Evolutionary conservation across 495 filamentous ascomycete genomes (phyloP).

Genomic region (Stereocaulon alpinum): DNA sequence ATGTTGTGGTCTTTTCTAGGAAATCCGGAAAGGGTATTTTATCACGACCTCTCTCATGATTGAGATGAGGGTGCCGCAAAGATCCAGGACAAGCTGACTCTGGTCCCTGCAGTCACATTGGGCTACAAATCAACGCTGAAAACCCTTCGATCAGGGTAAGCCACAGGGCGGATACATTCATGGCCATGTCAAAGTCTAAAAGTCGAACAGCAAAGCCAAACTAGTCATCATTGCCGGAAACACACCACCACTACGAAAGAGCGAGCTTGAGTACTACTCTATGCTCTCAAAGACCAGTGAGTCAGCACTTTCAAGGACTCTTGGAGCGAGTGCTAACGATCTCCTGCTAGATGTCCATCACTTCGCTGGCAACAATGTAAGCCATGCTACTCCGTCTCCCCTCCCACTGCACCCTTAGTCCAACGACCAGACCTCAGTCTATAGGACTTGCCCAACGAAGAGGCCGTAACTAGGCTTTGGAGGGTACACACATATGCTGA

Average conservation of each 20-base stretch:
- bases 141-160: slow-evolving; percentile 59
- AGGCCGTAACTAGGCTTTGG: slow-evolving; percentile 67
- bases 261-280: slow-evolving; percentile 46
- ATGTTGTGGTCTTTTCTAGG: background rate
- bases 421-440: slow-evolving; percentile 17
- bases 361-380: slow-evolving; percentile 95
- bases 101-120: slow-evolving; percentile 50
- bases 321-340: background rate
- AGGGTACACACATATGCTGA: slow-evolving; percentile 58
- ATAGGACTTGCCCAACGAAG: slow-evolving; percentile 60
- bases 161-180: no score
- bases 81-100: background rate
- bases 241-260: slow-evolving; percentile 72
- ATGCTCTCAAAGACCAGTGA: slow-evolving; percentile 73
- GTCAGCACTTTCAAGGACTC: background rate
- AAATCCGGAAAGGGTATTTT: slow-evolving; percentile 78
- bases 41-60: background rate
- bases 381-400: slow-evolving; percentile 28
- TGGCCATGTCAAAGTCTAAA: background rate
- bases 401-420: slow-evolving; percentile 5
- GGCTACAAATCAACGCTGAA: slow-evolving; percentile 97
- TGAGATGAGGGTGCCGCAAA: background rate
- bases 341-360: slow-evolving; percentile 67
- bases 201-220: slow-evolving; percentile 39
- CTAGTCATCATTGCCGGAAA: slow-evolving; percentile 79